phyloP scores from a whole-genome alignment of 441 rosid genomes.

The Corymbia citriodora region DNA sequence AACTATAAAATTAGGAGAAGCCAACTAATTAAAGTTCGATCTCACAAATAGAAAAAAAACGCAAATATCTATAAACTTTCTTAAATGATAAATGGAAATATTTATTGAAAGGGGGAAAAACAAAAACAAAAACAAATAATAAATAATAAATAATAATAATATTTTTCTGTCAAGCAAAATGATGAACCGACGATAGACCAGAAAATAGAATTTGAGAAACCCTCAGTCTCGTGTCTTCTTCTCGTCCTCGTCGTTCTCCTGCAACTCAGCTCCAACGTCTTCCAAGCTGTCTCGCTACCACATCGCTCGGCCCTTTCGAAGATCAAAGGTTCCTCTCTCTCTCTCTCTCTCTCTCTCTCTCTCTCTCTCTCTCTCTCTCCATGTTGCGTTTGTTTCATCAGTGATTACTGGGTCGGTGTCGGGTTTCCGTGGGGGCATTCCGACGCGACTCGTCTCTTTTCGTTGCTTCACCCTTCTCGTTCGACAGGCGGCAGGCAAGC shows the following conservation, averaged over 20 bases:
- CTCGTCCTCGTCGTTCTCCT: neutral
- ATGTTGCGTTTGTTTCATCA: neutral
- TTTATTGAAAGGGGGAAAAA: neutral
- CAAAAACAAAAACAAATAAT: neutral
- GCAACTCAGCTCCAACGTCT: neutral
- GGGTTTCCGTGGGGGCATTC: neutral
- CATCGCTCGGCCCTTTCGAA: neutral
- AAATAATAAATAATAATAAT: too few relatives aligned
- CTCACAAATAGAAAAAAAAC: neutral
- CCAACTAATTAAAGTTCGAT: neutral
- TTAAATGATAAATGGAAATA: neutral
- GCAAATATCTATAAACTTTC: neutral
- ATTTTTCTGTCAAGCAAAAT: neutral
- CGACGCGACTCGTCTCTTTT: too few relatives aligned
- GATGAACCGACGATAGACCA: neutral
- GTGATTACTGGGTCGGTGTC: neutral
- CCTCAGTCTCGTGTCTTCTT: neutral
- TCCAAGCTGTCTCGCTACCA: neutral
- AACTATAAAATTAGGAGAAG: neutral
- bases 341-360: neutral
- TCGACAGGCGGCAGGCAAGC: neutral
- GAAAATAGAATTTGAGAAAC: neutral
- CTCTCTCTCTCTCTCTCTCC: neutral
- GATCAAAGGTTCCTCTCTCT: neutral
- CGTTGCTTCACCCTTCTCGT: neutral